Conservation (phyloP, 163 green algal genomes). For the Volvox carteri region DNA sequence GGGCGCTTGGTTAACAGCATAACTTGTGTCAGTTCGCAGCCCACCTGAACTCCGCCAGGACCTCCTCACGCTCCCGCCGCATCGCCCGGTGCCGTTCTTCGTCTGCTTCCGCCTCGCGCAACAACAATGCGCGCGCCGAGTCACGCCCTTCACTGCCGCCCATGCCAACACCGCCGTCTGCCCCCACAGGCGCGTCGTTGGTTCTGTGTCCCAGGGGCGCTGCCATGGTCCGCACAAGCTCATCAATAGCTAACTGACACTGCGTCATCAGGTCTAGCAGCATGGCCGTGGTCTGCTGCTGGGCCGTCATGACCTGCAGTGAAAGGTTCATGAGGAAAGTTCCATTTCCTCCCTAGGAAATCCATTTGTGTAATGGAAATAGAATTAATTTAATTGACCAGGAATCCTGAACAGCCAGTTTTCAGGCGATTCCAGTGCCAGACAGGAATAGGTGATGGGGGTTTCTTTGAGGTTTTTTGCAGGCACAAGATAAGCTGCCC, state of each 20-base stretch:
- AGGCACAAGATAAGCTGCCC: too few species aligned
- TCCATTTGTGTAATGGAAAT: too few species aligned
- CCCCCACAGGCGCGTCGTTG: background rate
- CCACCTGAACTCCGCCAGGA: constrained; percentile 37
- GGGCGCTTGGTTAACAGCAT: background rate
- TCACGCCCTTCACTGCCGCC: background rate
- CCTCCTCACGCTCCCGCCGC: constrained; percentile 34
- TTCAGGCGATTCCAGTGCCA: too few species aligned
- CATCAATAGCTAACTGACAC: constrained; percentile 35
- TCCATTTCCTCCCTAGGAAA: too few species aligned
- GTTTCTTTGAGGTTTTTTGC: too few species aligned
- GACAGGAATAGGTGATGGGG: too few species aligned
- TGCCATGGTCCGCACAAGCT: constrained; percentile 6
- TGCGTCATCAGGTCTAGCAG: constrained; percentile 69
- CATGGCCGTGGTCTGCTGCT: constrained; percentile 77
- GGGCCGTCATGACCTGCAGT: constrained; percentile 78
- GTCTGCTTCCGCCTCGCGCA: constrained; percentile 41
- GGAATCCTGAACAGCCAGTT: too few species aligned
- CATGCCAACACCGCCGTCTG: background rate
- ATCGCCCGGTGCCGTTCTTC: constrained; percentile 28
- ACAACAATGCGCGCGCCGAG: background rate
- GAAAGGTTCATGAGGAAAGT: too few species aligned
- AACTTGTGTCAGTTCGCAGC: background rate
- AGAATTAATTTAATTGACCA: too few species aligned
- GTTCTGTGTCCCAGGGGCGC: background rate